Evolutionary conservation across 306 rosid species (phyloP), one percentile per base, ranked within the genome.

Genomic region (Chamaecrista fasciculata): DNA sequence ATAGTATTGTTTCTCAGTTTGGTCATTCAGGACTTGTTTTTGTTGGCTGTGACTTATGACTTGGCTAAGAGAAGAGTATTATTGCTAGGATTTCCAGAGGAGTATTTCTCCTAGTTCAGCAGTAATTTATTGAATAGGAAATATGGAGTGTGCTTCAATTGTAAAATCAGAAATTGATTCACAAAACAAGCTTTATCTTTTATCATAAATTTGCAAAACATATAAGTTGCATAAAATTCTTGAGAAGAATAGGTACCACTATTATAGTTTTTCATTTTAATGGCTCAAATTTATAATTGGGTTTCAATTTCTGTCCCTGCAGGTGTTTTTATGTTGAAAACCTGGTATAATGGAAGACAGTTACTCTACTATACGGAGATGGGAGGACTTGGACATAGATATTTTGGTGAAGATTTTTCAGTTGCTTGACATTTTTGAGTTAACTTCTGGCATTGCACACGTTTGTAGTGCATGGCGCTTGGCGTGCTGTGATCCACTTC

Each of bases 321-420:
- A 82, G 90, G 69, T 23, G 18, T 53, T 42, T 62, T 48, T 60
- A 25, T 66, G 79, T 82, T 43, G 81, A 56, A 73, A 77, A 78
- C 59, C 76, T 23, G 62, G 71, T 29, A 49, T 63, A 48, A 90
- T 87, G 95, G 96, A 90, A 8, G 91, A 82, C 21, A 8, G 36
- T 7, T 70, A 43, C 46, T 62, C 26, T 56, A 40, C 3, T 66
- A 36, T 19, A 67, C 80, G 80, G 74, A 83, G 83, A 83, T 90
- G 94, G 96, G 87, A 87, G 79, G 91, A 90, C 47, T 66, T 83
- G 85, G 83, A 90, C 69, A 87, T 60, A 20, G 94, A 85, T 78
- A 80, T 85, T 33, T 64, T 90, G 75, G 88, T 85, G 84, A 85
- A 75, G 88, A 90, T 87, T 69, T 90, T 87, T 66, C 86, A 82